phyloP scores from a whole-genome alignment of 495 filamentous ascomycete genomes.

The Hyaloscypha bicolor region DNA sequence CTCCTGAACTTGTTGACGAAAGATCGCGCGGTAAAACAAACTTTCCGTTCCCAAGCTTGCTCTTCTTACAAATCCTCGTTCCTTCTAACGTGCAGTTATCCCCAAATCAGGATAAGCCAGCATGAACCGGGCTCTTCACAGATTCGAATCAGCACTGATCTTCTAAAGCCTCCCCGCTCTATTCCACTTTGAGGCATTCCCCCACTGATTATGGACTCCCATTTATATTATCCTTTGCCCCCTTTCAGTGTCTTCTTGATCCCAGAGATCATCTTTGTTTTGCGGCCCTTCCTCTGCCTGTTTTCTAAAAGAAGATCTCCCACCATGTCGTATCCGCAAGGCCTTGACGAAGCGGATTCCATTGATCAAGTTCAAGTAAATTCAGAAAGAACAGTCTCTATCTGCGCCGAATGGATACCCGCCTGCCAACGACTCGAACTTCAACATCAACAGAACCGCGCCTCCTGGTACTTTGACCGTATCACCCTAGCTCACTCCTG shows the following conservation, averaged over 20 bases:
- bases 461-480: not conserved
- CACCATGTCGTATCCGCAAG: not conserved
- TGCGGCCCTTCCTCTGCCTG: not conserved
- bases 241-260: not conserved
- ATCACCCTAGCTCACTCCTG: not conserved
- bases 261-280: not conserved
- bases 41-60: too few species aligned
- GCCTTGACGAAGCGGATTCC: not conserved
- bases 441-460: conserved; percentile 6
- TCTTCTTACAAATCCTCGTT: too few species aligned
- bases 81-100: too few species aligned
- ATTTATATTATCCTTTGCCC: not conserved
- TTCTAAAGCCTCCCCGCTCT: not conserved
- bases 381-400: conserved; percentile 12
- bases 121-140: not conserved
- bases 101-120: not conserved
- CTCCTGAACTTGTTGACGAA: too few species aligned
- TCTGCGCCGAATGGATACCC: conserved; percentile 3
- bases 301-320: not conserved
- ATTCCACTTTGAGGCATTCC: not conserved
- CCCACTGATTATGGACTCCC: not conserved
- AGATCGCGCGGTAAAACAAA: too few species aligned
- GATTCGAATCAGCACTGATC: not conserved
- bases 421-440: not conserved
- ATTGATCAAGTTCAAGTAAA: conserved; percentile 21